Conservation (phyloP, 169 alveolate species). For the Babesia ovis region DNA sequence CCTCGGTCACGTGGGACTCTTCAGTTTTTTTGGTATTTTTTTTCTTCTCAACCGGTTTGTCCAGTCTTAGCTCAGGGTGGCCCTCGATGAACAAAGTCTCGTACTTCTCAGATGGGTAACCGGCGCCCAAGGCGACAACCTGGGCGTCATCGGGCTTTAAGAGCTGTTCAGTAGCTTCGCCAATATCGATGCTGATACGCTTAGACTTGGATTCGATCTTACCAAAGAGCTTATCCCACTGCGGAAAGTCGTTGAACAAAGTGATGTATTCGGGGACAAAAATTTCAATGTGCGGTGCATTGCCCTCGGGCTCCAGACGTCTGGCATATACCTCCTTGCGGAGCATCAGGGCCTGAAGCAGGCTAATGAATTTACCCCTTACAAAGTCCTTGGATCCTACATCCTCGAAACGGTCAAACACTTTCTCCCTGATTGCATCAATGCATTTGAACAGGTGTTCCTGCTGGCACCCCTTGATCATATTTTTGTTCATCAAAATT, state of each 20-base stretch:
- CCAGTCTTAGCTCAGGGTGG: background rate
- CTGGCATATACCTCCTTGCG: conserved; percentile 33
- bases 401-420: conserved; percentile 53
- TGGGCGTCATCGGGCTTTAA: background rate
- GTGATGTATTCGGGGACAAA: conserved; percentile 19
- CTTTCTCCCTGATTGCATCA: conserved; percentile 18
- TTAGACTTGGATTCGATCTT: background rate
- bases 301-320: background rate
- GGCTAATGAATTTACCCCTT: conserved; percentile 58
- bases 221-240: conserved; percentile 10
- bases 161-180: background rate
- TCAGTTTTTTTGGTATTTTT: background rate
- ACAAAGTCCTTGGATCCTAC: conserved; percentile 35
- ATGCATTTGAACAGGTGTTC: conserved; percentile 27
- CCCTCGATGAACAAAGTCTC: conserved; percentile 12
- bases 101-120: conserved; percentile 4
- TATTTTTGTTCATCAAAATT: conserved; percentile 9
- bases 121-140: background rate
- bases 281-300: background rate
- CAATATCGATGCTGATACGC: conserved; percentile 1
- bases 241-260: background rate
- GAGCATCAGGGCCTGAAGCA: conserved; percentile 39
- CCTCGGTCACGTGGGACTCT: background rate
- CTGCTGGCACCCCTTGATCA: conserved; percentile 30
- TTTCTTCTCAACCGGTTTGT: background rate